Evolutionary conservation across 768 basidiomycete genomes (phyloP), one percentile per base, ranked within the genome.

Genomic region (Suillus tomentosus): DNA sequence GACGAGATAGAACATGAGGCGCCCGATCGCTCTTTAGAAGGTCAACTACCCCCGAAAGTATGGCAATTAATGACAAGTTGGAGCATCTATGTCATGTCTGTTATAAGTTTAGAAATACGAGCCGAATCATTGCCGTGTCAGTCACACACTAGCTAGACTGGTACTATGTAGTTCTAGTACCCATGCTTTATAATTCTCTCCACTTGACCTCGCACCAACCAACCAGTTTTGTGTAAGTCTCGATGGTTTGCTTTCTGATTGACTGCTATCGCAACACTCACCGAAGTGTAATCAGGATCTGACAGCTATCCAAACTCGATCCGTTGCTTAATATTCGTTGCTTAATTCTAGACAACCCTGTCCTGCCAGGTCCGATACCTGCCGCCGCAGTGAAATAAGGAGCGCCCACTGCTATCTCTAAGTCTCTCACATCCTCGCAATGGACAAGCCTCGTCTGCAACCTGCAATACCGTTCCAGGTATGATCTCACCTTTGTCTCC

Each of bases 381-480:
- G 31, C 31, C 31, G 65, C 43, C 69, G 66, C 61, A 24, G 66
- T 63, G 67, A 68, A 71, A 76, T 61, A 66, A 67, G 71, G 70
- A 75, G 68, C 66, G 70, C 60, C 19, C n/a, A 39, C 48, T 31
- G 57, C 27, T 31, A 31, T 61, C 57, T 54, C 58, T 19, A 34
- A 43, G 53, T 54, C 50, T 61, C 40, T 63, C 61, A 37, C 36
- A 63, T 73, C 47, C 62, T 65, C 62, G 69, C 65, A 24, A 76
- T 76, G 75, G 72, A 79, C 51, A 67, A 63, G 36, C 69, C 69
- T 61, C 69, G 64, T 37, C 68, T 72, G 27, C 71, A 73, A 47
- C 66, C 73, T 19, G 62, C 64, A 31, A 40, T 70, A 43, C 57
- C 66, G 14, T 68, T 75, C 57, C 72, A 76, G 73, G 75, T 78